phyloP scores from a whole-genome alignment of 2,329 filamentous ascomycete genomes.

The Hypocrella siamensis region DNA sequence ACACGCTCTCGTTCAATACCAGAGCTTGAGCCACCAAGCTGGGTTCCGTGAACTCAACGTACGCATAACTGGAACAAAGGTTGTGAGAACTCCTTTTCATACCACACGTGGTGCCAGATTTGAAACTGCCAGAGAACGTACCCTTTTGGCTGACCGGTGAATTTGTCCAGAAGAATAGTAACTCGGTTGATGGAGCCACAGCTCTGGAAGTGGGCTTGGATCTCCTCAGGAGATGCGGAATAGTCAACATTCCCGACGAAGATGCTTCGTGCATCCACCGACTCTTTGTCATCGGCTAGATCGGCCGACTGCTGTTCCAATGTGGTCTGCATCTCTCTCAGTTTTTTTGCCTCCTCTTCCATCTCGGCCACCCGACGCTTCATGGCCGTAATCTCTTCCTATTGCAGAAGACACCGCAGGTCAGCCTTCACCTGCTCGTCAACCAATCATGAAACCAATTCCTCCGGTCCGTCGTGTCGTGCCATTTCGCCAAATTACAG shows the following conservation, averaged over 20 bases:
- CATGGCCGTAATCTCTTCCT: constrained; percentile 77
- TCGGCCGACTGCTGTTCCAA: constrained; percentile 76
- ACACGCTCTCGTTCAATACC: constrained; percentile 89
- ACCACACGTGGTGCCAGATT: background rate
- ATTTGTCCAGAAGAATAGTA: constrained; percentile 94
- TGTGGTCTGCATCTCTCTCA: constrained; percentile 73
- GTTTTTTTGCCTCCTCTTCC: constrained; percentile 77
- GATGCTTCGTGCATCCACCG: constrained; percentile 86
- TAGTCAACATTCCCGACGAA: constrained; percentile 99
- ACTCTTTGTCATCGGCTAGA: constrained; percentile 83
- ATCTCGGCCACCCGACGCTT: constrained; percentile 77
- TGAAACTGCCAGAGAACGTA: constrained; percentile 20
- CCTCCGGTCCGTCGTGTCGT: background rate
- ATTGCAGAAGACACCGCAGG: constrained; percentile 9
- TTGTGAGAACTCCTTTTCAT: constrained; percentile 5
- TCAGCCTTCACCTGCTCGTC: constrained; percentile 14
- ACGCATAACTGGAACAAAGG: constrained; percentile 71
- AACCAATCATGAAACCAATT: background rate
- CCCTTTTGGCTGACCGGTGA: constrained; percentile 98
- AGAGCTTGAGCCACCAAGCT: constrained; percentile 84
- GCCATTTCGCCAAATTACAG: too few relatives aligned
- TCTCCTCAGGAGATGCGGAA: constrained; percentile 84
- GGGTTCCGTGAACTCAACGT: constrained; percentile 95
- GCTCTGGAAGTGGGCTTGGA: constrained; percentile 95
- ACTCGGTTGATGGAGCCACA: constrained; percentile 96